Evolutionary conservation across 1,284 basidiomycete species (phyloP), one percentile per base, ranked within the genome.

Genomic region (Tausonia pullulans): DNA sequence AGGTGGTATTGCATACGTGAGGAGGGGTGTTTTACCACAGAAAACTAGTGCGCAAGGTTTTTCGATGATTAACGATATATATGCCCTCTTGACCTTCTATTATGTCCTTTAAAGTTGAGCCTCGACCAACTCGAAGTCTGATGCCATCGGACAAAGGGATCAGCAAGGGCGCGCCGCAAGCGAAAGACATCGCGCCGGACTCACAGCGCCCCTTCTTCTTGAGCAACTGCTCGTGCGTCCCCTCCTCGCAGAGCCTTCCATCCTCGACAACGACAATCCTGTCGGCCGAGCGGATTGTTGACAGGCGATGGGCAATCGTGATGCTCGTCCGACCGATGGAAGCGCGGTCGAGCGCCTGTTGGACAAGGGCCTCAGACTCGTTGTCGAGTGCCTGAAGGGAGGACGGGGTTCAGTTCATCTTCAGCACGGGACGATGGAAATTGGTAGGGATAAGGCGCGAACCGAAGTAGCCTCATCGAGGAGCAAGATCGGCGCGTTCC

Each of bases 251-350:
- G 48, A 78, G 73, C 11, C 65, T 64, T 16, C 77, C 77, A 51
- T 76, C 75, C 16, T 77, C 76, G 44, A 78, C 72, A 41, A 78
- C 77, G 61, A 72, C 74, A 65, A 78, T 78, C 27, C 71, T 68
- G 58, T 78, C 74, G 43, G 74, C 71, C 27, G 27, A 27, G 27
- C 27, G 27, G 2, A 27, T 77, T 8, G 76, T 75, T 0, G 72
- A 73, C 43, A 78, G 64, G 3, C 77, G 70, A 64, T 78, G 77
- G 44, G 76, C 77, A 61, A 79, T 76, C 16, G 73, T 74, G 55
- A 78, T 75, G 2, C 70, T 73, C 43, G 72, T 69, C 14, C 72
- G 65, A 2, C 74, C 76, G 5, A 68, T 59, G 0, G 75, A 72
- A 0, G 75, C 76, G 55, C 72, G 71, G 63, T 79, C 76, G 2